Evolutionary conservation across 176 grass and related monocot genomes (phyloP).

Genomic region (Elaeis guineensis): DNA sequence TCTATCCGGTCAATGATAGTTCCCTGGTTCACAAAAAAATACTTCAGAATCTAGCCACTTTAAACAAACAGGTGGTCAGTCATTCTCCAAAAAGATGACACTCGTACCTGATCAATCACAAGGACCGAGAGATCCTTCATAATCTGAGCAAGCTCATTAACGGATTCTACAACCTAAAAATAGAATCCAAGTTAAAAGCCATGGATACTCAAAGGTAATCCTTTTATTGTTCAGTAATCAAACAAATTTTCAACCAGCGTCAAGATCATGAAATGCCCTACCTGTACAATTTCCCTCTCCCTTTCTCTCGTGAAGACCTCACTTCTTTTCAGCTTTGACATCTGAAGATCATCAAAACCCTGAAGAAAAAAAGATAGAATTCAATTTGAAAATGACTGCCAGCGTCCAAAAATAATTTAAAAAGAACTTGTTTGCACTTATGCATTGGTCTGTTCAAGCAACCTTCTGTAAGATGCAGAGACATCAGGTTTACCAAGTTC

Average conservation of each 20-base stretch:
- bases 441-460: no score
- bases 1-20: constrained; percentile 94
- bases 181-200: neutral
- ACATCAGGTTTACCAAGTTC: no score
- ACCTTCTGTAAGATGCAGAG: no score
- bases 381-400: no score
- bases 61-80: no score
- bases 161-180: constrained; percentile 86
- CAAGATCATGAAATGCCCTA: neutral
- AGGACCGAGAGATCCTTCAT: constrained; percentile 99
- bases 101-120: constrained; percentile 89
- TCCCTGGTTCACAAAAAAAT: constrained; percentile 35
- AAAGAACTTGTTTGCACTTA: no score
- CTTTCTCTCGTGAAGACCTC: constrained; percentile 93
- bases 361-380: constrained; percentile 20
- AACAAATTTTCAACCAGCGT: no score
- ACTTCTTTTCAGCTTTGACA: constrained; percentile 90
- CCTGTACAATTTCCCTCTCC: constrained; percentile 71
- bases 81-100: no score
- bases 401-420: no score
- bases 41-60: no score
- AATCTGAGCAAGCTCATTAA: constrained; percentile 95
- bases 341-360: constrained; percentile 90
- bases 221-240: no score
- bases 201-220: no score